Evolutionary conservation across 169 alveolate genomes (phyloP), one percentile per base, ranked within the genome.

Genomic region (Eimeria tenella): DNA sequence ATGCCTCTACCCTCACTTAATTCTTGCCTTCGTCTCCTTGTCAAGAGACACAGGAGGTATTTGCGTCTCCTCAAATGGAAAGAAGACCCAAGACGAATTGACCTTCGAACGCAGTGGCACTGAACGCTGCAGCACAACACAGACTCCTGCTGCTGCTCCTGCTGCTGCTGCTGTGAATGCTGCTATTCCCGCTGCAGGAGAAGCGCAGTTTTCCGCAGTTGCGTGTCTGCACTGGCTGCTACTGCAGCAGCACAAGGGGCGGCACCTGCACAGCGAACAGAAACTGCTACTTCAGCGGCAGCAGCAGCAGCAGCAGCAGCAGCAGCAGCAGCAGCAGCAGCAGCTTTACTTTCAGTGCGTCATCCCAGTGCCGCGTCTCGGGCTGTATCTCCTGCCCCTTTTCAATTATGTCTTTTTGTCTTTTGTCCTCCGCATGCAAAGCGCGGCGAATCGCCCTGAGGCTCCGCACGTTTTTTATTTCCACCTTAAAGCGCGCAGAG

Each of bases 391-490:
- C 5, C 4, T 10, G 25, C 13, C 84, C 62, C 62, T 5, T 42
- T 42, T 0, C 17, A 7, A 84, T 52, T 21, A 75, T 49, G 15
- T 55, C 71, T 17, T 21, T 70, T 42, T 90, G 94, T 65, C 94
- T 49, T 55, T 11, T 19, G 1, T 53, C 55, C 70, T 90, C 94
- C 25, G 52, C 49, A 5, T 90, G 70, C 8, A 90, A 42, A 49
- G 90, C 94, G 42, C 73, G 68, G 6, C 88, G 83, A 5, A 90
- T 65, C 9, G 90, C 94, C 13, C 70, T 52, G 21, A 90, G 70
- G 8, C 83, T 58, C 3, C 88, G 77, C 74, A 90, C 91, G 42
- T 90, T 90, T 60, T 90, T 90, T 25, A 90, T 56, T 42, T 90
- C 94, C 11, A 74, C 77, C 94, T 89, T 49, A 0, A 13, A 6